phyloP scores from a whole-genome alignment of 371 early-diverging fungal genomes.

The Furculomyces boomerangus region DNA sequence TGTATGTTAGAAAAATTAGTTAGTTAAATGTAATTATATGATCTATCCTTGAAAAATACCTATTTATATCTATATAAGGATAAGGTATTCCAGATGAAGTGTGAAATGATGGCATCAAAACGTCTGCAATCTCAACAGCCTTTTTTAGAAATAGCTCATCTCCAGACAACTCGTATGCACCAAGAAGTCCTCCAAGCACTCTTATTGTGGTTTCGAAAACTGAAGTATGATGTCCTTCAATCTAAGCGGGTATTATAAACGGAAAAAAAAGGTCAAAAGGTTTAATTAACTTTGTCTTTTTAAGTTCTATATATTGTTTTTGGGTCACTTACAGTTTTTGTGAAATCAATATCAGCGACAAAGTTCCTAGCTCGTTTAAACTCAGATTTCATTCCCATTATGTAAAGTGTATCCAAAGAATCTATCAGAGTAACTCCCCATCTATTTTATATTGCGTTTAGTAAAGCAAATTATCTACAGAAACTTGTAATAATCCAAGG shows the following conservation, averaged over 20 bases:
- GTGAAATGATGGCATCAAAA: slow-evolving; percentile 55
- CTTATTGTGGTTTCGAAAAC: slow-evolving; percentile 91
- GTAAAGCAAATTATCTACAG: too few relatives aligned
- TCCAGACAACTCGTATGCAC: slow-evolving; percentile 54
- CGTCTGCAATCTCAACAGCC: slow-evolving; percentile 61
- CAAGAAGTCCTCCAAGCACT: slow-evolving; percentile 71
- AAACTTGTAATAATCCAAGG: too few relatives aligned
- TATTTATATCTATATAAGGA: slow-evolving; percentile 11
- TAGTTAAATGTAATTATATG: not conserved
- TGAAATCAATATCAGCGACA: slow-evolving; percentile 28
- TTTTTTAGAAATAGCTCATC: slow-evolving; percentile 41
- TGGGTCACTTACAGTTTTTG: not conserved
- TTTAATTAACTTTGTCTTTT: too few relatives aligned
- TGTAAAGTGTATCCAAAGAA: slow-evolving; percentile 58
- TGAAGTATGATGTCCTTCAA: slow-evolving; percentile 38
- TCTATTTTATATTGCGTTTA: slow-evolving; percentile 28
- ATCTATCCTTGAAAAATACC: not conserved
- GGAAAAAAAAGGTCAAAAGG: not conserved
- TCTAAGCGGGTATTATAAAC: slow-evolving; percentile 11
- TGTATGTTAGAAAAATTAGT: too few relatives aligned
- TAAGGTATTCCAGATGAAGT: slow-evolving; percentile 54
- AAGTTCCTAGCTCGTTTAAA: slow-evolving; percentile 45
- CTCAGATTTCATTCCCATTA: slow-evolving; percentile 62
- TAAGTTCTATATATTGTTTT: not conserved
- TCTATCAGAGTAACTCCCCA: slow-evolving; percentile 70